A percentile compares a stretch with the other conserved stretches of the same genome.
These are phyloP conservation scores for Anisogramma anomala DNA, from an alignment of 2,329 filamentous ascomycete genomes.

Conservation along the genomic window DNA sequence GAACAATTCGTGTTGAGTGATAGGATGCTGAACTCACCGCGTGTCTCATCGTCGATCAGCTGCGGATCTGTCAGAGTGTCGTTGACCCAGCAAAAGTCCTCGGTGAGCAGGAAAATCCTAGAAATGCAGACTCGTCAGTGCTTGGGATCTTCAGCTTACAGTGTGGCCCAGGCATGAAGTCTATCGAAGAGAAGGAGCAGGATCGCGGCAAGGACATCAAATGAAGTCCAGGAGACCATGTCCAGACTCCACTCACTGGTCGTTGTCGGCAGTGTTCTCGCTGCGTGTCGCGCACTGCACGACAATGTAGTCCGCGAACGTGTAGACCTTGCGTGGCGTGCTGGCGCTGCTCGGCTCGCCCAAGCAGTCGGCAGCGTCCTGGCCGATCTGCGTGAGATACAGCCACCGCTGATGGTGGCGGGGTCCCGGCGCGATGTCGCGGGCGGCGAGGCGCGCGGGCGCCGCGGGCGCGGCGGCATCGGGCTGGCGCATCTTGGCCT, in stretches of 20 bases:
- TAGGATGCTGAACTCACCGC: constrained; percentile 2
- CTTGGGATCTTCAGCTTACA: not conserved
- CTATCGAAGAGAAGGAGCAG: not conserved
- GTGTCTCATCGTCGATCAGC: constrained; percentile 1
- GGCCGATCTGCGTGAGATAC: constrained; percentile 9
- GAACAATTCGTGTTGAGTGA: too few relatives aligned
- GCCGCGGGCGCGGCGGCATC: not conserved
- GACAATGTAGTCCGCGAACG: constrained; percentile 7
- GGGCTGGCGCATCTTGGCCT: constrained; percentile 12
- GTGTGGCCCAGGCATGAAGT: too few relatives aligned
- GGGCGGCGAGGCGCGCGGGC: not conserved
- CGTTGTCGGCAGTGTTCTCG: not conserved
- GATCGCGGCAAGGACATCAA: too few relatives aligned
- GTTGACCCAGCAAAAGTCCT: constrained; percentile 13
- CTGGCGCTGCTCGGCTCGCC: constrained; percentile 5
- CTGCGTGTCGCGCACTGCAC: constrained; percentile 12
- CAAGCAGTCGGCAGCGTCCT: constrained; percentile 3
- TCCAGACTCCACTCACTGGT: constrained; percentile 1
- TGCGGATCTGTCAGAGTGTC: constrained; percentile 9
- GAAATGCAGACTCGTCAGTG: not conserved
- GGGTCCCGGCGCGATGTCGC: not conserved
- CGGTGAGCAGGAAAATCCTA: constrained; percentile 11
- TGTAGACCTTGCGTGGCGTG: not conserved
- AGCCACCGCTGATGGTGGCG: constrained; percentile 10
- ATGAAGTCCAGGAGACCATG: not conserved